Evolutionary conservation across 2,329 filamentous ascomycete species (phyloP).

Genomic region (Ustulina deusta): DNA sequence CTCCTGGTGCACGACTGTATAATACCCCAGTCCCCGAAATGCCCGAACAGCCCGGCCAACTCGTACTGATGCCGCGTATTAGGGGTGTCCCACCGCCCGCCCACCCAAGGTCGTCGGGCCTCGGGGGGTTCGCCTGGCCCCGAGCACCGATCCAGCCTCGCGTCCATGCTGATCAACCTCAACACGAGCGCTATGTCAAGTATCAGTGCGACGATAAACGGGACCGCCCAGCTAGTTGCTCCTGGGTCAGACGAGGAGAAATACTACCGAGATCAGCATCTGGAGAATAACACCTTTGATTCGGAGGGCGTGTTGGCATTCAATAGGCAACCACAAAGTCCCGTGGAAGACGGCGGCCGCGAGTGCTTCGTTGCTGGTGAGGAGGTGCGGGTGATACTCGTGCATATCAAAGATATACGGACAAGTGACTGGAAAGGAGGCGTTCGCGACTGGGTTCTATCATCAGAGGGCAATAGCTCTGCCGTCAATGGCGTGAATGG

Average conservation of each 20-base stretch:
- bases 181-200: slow-evolving; percentile 89
- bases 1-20: slow-evolving; percentile 93
- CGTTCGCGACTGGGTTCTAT: slow-evolving; percentile 79
- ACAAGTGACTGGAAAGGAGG: slow-evolving; percentile 97
- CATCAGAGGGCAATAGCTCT: slow-evolving; percentile 10
- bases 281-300: slow-evolving; percentile 92
- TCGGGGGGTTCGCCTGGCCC: slow-evolving; percentile 73
- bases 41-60: neutral
- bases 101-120: slow-evolving; percentile 72
- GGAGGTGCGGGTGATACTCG: slow-evolving; percentile 88
- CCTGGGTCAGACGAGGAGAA: slow-evolving; percentile 82
- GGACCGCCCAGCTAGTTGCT: slow-evolving; percentile 80
- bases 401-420: slow-evolving; percentile 84
- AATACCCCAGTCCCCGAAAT: slow-evolving; percentile 31
- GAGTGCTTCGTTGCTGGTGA: slow-evolving; percentile 81
- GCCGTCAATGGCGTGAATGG: slow-evolving; percentile 37
- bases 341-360: slow-evolving; percentile 63
- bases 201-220: slow-evolving; percentile 94
- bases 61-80: slow-evolving; percentile 15
- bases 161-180: slow-evolving; percentile 86
- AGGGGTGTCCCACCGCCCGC: slow-evolving; percentile 92
- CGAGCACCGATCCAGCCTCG: slow-evolving; percentile 78
- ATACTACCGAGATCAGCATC: slow-evolving; percentile 84
- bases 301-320: slow-evolving; percentile 63
- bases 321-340: slow-evolving; percentile 51